phyloP scores from a whole-genome alignment of 1,139 yeast genomes.

The Candida tropicalis region DNA sequence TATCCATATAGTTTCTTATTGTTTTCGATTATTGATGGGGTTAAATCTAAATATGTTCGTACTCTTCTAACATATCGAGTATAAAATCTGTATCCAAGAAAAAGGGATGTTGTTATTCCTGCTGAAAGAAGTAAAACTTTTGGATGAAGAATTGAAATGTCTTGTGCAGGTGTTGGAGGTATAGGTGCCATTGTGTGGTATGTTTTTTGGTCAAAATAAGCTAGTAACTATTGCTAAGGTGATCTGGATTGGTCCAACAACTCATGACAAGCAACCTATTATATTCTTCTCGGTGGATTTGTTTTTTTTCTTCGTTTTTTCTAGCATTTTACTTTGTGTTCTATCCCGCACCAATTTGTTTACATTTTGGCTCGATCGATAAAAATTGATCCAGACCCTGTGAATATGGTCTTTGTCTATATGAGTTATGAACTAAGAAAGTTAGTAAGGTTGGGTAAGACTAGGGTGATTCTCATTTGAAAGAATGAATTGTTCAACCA shows the following conservation, averaged over 20 bases:
- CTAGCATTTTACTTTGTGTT: neutral
- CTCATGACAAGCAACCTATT: neutral
- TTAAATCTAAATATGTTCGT: slow-evolving; percentile 39
- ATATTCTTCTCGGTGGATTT: neutral
- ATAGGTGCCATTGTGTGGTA: slow-evolving; percentile 11
- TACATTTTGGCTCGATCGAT: neutral
- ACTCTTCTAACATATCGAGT: slow-evolving; percentile 38
- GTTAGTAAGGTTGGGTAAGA: no score
- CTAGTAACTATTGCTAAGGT: neutral
- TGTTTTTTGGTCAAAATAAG: no score
- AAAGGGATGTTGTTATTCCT: slow-evolving; percentile 35
- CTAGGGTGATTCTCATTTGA: no score
- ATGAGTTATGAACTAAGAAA: no score
- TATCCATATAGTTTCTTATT: slow-evolving; percentile 59
- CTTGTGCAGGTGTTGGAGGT: slow-evolving; percentile 11
- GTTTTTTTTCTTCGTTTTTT: neutral
- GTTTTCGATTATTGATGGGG: slow-evolving; percentile 40
- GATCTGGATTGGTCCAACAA: neutral
- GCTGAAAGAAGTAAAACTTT: slow-evolving; percentile 43
- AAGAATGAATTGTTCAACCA: no score
- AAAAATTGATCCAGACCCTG: no score
- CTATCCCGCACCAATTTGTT: neutral
- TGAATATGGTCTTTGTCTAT: no score
- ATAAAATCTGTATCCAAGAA: slow-evolving; percentile 37
- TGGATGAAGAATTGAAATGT: slow-evolving; percentile 38